Evolutionary conservation across 192 early-diverging fungal species (phyloP), one percentile per base, ranked within the genome.

Genomic region (Coemansia sp.): DNA sequence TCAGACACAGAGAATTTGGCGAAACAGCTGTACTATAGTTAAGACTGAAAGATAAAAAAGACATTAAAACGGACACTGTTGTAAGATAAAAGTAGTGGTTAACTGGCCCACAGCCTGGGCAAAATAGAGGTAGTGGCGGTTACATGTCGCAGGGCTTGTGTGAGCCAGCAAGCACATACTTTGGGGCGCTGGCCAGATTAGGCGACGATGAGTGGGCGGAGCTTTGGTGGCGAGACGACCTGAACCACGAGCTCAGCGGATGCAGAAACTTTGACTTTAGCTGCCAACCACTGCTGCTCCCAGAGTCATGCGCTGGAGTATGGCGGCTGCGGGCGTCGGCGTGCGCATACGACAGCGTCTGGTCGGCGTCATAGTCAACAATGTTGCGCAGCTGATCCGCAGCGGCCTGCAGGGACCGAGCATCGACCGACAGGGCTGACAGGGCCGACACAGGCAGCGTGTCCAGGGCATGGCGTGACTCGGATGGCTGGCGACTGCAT

Each of bases 221-320:
- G 28, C 25, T 28, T 14, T 63, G 68, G 49, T 79, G 72, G 11
- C 74, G 73, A 28, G 74, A 54, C n/a, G 73, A 81, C 19, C 74
- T 59, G 60, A 81, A 81, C 78, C 78, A 81, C 21, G 65, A 61
- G 54, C 74, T 76, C 14, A 81, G 25, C 7, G 78, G 78, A n/a
- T 75, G 66, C 17, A 81, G 48, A 19, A 81, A 31, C 48, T 66
- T 81, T 10, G 65, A 60, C 51, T 76, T 81, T 14, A 81, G 66
- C 58, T 81, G 72, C 74, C 73, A 81, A 1, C 70, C 74, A 25
- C 57, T 37, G 34, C 31, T 62, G 8, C 64, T 60, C 1, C 56
- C 55, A 53, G 48, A 14, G 40, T 42, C 42, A 50, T 68, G 46
- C 5, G 37, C 25, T 38, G 57, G 15, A 22, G 31, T 15, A 26